Percentiles rank a stretch among this genome's conserved stretches.
Conservation (phyloP, 352 stramenopile species). For the Phytopythium ostracodes region DNA sequence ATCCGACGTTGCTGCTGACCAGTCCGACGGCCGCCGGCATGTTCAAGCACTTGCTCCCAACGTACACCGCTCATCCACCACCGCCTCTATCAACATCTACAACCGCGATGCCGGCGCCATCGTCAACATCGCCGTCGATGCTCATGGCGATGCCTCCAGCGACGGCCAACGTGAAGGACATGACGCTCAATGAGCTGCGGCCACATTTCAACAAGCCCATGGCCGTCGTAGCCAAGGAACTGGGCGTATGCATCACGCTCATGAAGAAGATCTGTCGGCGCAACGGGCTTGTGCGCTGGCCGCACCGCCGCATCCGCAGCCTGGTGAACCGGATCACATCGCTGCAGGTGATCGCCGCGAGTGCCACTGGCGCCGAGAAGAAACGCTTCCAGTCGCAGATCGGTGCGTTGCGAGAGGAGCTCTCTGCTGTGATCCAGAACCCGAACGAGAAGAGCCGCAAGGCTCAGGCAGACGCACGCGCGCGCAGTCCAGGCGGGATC, state of each 20-base stretch:
- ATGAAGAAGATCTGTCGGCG: slow-evolving; percentile 88
- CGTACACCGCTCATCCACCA: slow-evolving; percentile 20
- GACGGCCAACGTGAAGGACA: slow-evolving; percentile 55
- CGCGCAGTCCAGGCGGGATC: slow-evolving; percentile 22
- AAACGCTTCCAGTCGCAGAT: slow-evolving; percentile 68
- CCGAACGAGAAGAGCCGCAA: slow-evolving; percentile 84
- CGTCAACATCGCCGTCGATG: not conserved
- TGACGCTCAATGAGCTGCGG: slow-evolving; percentile 78
- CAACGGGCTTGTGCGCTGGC: slow-evolving; percentile 78
- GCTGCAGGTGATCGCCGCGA: slow-evolving; percentile 60
- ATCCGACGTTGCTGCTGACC: slow-evolving; percentile 34
- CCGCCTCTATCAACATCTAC: slow-evolving; percentile 41
- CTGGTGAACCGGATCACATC: slow-evolving; percentile 82
- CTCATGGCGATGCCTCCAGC: slow-evolving; percentile 1
- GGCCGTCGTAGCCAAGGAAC: slow-evolving; percentile 73
- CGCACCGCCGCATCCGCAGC: slow-evolving; percentile 76
- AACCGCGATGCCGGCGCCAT: slow-evolving; percentile 7
- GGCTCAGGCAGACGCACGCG: slow-evolving; percentile 53
- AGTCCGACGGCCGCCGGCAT: slow-evolving; percentile 26
- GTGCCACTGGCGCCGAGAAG: slow-evolving; percentile 41
- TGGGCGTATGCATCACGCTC: slow-evolving; percentile 82
- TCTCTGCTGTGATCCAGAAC: slow-evolving; percentile 80
- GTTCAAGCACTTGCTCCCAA: slow-evolving; percentile 41
- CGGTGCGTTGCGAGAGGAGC: slow-evolving; percentile 48
- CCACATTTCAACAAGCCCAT: slow-evolving; percentile 86